These are phyloP conservation scores for Arabis hirsuta DNA, from an alignment of 345 rosid genomes.

Conservation along the genomic window DNA sequence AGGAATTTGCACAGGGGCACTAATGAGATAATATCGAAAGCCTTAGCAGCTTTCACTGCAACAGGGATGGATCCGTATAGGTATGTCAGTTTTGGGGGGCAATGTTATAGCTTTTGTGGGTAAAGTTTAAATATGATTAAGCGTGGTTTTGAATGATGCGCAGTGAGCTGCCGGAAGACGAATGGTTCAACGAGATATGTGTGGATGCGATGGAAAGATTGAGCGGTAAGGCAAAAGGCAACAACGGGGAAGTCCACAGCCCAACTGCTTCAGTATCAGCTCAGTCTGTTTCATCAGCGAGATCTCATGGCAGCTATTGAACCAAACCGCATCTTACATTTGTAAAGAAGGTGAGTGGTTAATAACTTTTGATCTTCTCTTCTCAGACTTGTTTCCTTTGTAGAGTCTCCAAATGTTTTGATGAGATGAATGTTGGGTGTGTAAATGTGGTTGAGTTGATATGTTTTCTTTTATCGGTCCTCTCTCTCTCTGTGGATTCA, in stretches of 20 bases:
- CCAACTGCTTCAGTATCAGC: constrained; percentile 98
- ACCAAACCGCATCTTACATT: constrained; percentile 27
- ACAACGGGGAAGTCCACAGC: constrained; percentile 81
- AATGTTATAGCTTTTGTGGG: constrained; percentile 5
- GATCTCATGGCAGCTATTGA: constrained; percentile 84
- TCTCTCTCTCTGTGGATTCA: not conserved
- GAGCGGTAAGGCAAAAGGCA: constrained; percentile 81
- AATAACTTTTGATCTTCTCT: constrained; percentile 32
- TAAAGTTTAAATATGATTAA: constrained; percentile 2
- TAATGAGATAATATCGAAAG: constrained; percentile 86
- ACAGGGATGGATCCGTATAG: constrained; percentile 94
- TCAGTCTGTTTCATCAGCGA: constrained; percentile 88
- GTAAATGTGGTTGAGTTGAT: constrained; percentile 35
- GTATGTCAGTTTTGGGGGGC: constrained; percentile 44
- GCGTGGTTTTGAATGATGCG: constrained; percentile 20
- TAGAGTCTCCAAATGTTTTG: constrained; percentile 36
- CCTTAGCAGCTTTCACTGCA: constrained; percentile 78
- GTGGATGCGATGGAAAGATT: constrained; percentile 80
- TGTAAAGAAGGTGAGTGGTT: constrained; percentile 28
- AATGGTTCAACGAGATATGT: constrained; percentile 86
- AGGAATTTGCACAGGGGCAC: constrained; percentile 87
- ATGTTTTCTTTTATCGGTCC: not conserved
- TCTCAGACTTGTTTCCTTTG: constrained; percentile 22
- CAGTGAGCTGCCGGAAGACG: constrained; percentile 91
- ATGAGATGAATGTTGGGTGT: constrained; percentile 30